Percentiles rank a stretch among this genome's conserved stretches.
These are phyloP conservation scores for Catunica adiposa DNA, from an alignment of 2,329 filamentous ascomycete genomes.

Conservation along the genomic window DNA sequence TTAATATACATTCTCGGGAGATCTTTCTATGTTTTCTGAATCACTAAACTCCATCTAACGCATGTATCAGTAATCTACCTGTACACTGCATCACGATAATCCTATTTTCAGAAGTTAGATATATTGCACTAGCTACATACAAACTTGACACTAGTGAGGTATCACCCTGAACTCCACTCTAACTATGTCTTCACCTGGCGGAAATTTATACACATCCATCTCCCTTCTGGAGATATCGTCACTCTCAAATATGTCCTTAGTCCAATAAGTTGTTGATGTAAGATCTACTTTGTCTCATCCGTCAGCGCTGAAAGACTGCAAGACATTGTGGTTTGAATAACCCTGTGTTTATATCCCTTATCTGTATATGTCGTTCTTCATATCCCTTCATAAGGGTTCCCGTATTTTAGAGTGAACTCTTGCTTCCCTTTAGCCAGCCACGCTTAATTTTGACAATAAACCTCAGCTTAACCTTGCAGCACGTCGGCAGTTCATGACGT, in stretches of 20 bases:
- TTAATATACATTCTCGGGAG: neutral
- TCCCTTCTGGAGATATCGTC: neutral
- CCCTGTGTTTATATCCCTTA: neutral
- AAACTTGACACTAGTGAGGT: neutral
- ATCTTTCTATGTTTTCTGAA: neutral
- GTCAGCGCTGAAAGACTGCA: no score
- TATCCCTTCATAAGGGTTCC: neutral
- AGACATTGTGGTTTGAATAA: no score
- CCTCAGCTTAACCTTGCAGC: neutral
- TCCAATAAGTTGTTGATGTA: no score
- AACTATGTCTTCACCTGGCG: neutral
- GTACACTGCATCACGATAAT: neutral
- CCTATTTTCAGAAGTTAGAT: no score
- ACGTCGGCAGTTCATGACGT: neutral
- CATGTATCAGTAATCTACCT: neutral
- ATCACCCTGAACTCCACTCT: neutral
- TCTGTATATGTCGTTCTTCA: neutral
- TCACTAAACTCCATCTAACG: no score
- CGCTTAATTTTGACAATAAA: neutral
- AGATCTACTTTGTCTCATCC: no score
- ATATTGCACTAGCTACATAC: no score
- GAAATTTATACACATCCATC: neutral
- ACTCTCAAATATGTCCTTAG: neutral
- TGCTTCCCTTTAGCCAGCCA: neutral
- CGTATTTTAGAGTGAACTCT: neutral